A percentile compares a stretch with the other conserved stretches of the same genome.
Conservation (phyloP, 805 yeast species). For the Vanderwaltozyma polyspora region DNA sequence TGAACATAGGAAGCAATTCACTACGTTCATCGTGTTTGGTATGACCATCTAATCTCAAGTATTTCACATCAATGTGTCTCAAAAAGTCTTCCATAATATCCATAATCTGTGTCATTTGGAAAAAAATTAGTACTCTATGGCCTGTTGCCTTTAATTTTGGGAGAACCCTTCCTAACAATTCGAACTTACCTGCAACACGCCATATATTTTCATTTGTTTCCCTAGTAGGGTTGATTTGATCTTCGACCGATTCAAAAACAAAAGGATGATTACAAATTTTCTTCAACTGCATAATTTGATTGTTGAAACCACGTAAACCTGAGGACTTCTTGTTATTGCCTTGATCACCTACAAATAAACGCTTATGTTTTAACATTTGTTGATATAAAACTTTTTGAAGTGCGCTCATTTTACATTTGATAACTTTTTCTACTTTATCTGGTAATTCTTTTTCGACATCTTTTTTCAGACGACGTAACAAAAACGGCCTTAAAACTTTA, state of each 20-base stretch:
- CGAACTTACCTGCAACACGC: constrained; percentile 75
- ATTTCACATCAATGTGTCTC: constrained; percentile 53
- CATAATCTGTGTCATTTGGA: constrained; percentile 87
- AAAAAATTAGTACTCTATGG: constrained; percentile 70
- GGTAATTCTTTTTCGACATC: constrained; percentile 84
- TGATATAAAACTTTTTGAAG: constrained; percentile 60
- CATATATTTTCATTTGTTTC: constrained; percentile 58
- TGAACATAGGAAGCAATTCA: constrained; percentile 57
- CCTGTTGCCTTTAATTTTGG: constrained; percentile 67
- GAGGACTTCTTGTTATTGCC: constrained; percentile 38
- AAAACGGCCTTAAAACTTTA: constrained; percentile 75
- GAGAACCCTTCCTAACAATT: constrained; percentile 59
- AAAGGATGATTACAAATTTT: constrained; percentile 83
- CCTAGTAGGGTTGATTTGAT: constrained; percentile 50
- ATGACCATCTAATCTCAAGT: constrained; percentile 69
- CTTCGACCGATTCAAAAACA: constrained; percentile 75
- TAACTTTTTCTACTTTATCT: constrained; percentile 70
- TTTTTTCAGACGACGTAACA: constrained; percentile 71
- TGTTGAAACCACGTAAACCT: constrained; percentile 68
- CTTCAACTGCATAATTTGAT: constrained; percentile 75
- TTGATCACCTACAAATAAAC: constrained; percentile 55
- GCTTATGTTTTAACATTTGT: constrained; percentile 66
- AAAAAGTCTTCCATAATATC: constrained; percentile 81
- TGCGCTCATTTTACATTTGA: constrained; percentile 68
- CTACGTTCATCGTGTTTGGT: constrained; percentile 82